Evolutionary conservation across 352 stramenopile species (phyloP), one percentile per base, ranked within the genome.

Genomic region (Pythium brachiatum): DNA sequence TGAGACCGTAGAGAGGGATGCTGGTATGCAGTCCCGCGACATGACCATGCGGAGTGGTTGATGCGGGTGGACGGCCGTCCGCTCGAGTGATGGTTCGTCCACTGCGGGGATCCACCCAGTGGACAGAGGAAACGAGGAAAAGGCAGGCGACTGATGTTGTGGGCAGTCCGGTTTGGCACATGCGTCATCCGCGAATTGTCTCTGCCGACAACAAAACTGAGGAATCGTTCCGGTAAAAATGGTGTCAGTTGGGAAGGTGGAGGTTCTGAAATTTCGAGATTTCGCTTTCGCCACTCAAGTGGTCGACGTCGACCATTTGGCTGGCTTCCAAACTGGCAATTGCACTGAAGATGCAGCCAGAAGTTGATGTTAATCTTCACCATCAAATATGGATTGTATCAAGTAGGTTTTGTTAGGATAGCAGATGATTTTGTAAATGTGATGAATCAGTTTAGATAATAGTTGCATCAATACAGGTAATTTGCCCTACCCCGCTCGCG

Each of bases 21-120:
- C 5, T 9, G 5, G 29, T 34, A 9, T 9, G n/a, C 29, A 34
- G 13, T 41, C 3, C 41, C 41, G 41, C 41, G 41, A 48, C 41
- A 48, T 48, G n/a, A 48, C 41, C 41, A 48, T 27, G 41, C 41
- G n/a, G 41, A 18, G 34, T 13, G 41, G 7, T 48, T 48, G 32
- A 63, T 34, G 34, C 52, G 41, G 52, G 60, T 34, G 60, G 60
- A 66, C 60, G 60, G 56, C 38, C 51, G 60, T 66, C 60, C 60
- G 25, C 60, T 60, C 26, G 5, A 16, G 43, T 23, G 29, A 44
- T 21, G 43, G n/a, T 21, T 13, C 51, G 52, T 57, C 52, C 52
- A 41, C 52, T 57, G 32, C 11, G 15, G 32, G 29, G 26, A 54
- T 25, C 32, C 26, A 57, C 39, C 52, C 20, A 18, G 32, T 57